Base-by-base conservation (phyloP, 116 monocot genomes). In the Phalaenopsis hybrid region DNA sequence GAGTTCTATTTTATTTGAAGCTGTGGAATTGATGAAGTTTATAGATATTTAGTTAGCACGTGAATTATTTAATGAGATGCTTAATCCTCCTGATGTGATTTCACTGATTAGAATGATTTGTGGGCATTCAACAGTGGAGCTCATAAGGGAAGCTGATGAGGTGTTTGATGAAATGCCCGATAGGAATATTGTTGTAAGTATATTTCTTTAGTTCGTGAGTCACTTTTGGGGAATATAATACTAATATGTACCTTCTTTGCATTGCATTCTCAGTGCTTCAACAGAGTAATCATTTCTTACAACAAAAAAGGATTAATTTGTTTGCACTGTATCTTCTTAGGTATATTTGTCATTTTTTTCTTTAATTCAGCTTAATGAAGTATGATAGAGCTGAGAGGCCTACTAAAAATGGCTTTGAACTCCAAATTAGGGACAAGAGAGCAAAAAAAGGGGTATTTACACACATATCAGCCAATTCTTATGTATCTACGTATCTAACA, bases 11-110 rank as follows among this genome's bases (percentile, higher is more conserved):
- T 50, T 75, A 76, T 76, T 76, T 90, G 83, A 78, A 85, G 58
- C 63, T 87, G 74, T 78, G 68, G 17, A 90, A 85, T 83, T 90
- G 85, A 79, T 83, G 33, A 90, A 85, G 57, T 85, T 85, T 85
- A 75, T 79, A 37, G 76, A 85, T 4, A 85, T 90, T 79, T 76
- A 77, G 49, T 79, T 81, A 57, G 87, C 90, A 16, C 55, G 25
- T 20, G 81, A 48, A 50, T 76, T 89, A 76, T 89, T 87, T 76
- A 33, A 77, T 79, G 81, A 70, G n/a, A 83, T 89, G 89, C 45
- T 16, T 15, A 78, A 83, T 28, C 28, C 28, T 20, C 78, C n/a
- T 25, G 89, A 89, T 87, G 87, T 89, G 55, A 79, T 87, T 37
- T 85, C 87, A 17, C 85, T 85, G 81, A 89, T 85, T 23, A 87